Conservation (phyloP, 257 asterid species). For the Anisodus tanguticus region DNA sequence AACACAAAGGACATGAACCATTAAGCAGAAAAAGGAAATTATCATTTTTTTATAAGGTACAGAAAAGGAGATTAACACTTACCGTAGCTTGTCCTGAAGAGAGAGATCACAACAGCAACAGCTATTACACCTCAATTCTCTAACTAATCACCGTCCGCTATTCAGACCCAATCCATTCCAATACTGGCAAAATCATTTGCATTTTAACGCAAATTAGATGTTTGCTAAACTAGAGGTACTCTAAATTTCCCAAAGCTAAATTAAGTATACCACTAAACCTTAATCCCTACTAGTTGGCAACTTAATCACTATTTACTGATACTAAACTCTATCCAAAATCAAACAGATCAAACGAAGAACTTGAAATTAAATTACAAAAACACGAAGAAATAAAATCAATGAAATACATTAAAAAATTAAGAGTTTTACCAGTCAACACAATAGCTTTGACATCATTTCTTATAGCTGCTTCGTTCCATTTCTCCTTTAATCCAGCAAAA, state of each 20-base stretch:
- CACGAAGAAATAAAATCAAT: too few species aligned
- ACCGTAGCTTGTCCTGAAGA: neutral
- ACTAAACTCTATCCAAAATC: too few species aligned
- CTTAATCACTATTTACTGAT: too few species aligned
- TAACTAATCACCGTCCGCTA: neutral
- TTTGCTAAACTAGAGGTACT: neutral
- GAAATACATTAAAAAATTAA: neutral
- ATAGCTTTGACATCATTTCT: constrained; percentile 87
- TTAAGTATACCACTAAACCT: neutral
- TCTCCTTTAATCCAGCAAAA: constrained; percentile 68
- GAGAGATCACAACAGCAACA: neutral
- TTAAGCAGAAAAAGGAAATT: constrained; percentile 17
- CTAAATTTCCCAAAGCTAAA: neutral
- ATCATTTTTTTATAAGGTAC: neutral
- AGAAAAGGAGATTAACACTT: neutral
- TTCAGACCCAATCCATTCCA: neutral
- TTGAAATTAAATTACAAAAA: too few species aligned
- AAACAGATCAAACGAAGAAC: too few species aligned
- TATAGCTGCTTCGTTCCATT: constrained; percentile 63
- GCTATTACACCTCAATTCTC: neutral
- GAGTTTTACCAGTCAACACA: constrained; percentile 69
- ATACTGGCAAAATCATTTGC: neutral
- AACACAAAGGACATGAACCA: constrained; percentile 25
- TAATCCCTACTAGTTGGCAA: neutral
- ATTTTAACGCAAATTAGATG: neutral